Evolutionary conservation across 441 rosid genomes (phyloP), one percentile per base, ranked within the genome.

Genomic region (Rhodomyrtus psidioides): DNA sequence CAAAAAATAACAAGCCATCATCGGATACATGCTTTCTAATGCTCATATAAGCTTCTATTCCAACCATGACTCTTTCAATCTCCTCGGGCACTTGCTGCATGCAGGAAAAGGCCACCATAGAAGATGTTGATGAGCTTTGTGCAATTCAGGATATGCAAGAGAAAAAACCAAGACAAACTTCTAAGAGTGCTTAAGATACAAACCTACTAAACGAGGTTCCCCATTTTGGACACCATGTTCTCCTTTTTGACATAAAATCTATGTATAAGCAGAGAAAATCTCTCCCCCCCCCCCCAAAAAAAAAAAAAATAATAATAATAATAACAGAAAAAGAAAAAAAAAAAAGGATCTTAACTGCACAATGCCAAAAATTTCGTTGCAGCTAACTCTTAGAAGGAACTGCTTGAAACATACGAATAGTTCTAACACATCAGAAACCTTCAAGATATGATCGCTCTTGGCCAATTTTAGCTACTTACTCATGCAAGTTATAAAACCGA

Each of bases 71-170:
- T 85, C 99, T 94, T 87, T 96, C 99, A 88, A 96, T 93, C 92
- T 96, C 99, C 85, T 98, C 99, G 5, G 98, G 98, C 83, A 94
- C 98, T 98, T 98, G 99, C 99, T 98, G 95, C 89, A 92, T 34
- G 82, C 59, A 87, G 84, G 24, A 70, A 34, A 88, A 14, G 62
- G 23, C 62, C 55, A 85, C 74, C 58, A 85, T 9, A 74, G 30
- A 44, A 82, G 46, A 51, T 75, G 34, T 65, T 34, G 26, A 65
- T 19, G 76, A 65, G 46, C 46, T 34, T 70, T 39, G 49, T 24
- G 39, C 79, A 21, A 70, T 39, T 39, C 79, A 70, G 49, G 49
- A 70, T 39, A 70, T 70, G n/a, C 49, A 70, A 3, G n/a, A 39
- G 49, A 70, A 70, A 70, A 39, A 10, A 70, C 51, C n/a, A 19